Evolutionary conservation across 169 alveolate species (phyloP), one percentile per base, ranked within the genome.

Genomic region (Plasmodium ovale): DNA sequence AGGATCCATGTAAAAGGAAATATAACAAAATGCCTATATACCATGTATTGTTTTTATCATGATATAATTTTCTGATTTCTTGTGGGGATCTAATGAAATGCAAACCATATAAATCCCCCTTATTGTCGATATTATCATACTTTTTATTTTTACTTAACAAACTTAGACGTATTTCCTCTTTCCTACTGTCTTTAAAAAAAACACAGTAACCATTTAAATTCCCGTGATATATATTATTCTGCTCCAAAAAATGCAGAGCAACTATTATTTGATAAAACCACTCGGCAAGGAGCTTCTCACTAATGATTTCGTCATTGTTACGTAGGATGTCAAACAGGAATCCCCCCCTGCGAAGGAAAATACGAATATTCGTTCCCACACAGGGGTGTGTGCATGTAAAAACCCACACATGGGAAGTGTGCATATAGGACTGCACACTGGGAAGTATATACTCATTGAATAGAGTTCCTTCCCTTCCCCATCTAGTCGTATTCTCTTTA

Each of bases 31-130:
- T n/a, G 21, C 91, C 91, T 23, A 85, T 47, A 59, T 85, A 85
- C 91, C 91, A 85, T 0, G 87, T 37, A 62, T 69, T 85, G 39
- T 85, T 85, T 31, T 85, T 85, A 47, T 68, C 69, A 56, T 68
- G 25, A 69, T 54, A 39, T 49, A 64, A 31, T 68, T 69, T 56
- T 53, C 33, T 51, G 0, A 85, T 85, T 85, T 85, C 91, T 47
- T 85, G 85, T 25, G 85, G 87, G 14, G 91, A 85, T 69, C 91
- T 51, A 31, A 85, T 85, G 21, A 39, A 85, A 68, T 25, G 69
- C 25, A 85, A 56, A 4, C 91, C 91, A 85, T 85, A 85, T 58
- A 85, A 67, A 44, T 85, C 87, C 23, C 91, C 91, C 2, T 68
- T 59, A 21, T 68, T n/a, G 23, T 85, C 91, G 29, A 85, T 68